Conservation (phyloP, 768 basidiomycete genomes). For the Boletus huronensis region DNA sequence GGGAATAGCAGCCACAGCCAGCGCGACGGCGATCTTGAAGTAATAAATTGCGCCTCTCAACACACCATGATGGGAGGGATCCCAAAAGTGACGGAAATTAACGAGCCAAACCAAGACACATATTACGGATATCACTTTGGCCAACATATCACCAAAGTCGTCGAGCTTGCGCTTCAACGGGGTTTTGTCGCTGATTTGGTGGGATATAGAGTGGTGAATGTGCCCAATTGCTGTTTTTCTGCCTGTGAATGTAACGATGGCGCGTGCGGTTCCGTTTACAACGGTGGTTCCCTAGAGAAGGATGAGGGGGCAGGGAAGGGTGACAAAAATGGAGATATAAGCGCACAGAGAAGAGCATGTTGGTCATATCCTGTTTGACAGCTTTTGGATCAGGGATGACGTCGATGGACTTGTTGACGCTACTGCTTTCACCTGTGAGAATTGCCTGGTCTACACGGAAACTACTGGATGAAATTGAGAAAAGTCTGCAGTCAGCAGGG, state of each 20-base stretch:
- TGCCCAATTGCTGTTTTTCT: conserved; percentile 89
- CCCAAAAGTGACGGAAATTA: conserved; percentile 94
- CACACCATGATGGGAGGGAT: conserved; percentile 86
- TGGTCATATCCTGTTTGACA: conserved; percentile 97
- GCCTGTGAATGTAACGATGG: conserved; percentile 87
- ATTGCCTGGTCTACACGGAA: conserved; percentile 97
- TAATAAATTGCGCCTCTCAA: conserved; percentile 97
- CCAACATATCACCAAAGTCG: conserved; percentile 96
- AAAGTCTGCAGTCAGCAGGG: conserved; percentile 88
- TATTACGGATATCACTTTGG: conserved; percentile 96
- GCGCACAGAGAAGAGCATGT: conserved; percentile 89
- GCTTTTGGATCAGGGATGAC: conserved; percentile 70
- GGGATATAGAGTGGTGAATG: conserved; percentile 94
- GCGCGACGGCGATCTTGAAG: conserved; percentile 97
- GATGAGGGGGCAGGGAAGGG: background rate
- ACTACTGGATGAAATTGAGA: conserved; percentile 88
- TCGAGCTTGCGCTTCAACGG: conserved; percentile 96
- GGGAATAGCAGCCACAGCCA: conserved; percentile 98
- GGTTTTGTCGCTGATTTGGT: conserved; percentile 93
- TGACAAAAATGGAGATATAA: background rate
- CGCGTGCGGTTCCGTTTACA: conserved; percentile 86
- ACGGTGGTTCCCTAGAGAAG: conserved; percentile 81
- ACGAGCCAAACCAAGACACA: conserved; percentile 98
- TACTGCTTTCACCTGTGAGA: conserved; percentile 89
- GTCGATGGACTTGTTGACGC: conserved; percentile 77